Evolutionary conservation across 1,139 yeast species (phyloP), one percentile per base, ranked within the genome.

Genomic region (Geotrichum macrosporum): DNA sequence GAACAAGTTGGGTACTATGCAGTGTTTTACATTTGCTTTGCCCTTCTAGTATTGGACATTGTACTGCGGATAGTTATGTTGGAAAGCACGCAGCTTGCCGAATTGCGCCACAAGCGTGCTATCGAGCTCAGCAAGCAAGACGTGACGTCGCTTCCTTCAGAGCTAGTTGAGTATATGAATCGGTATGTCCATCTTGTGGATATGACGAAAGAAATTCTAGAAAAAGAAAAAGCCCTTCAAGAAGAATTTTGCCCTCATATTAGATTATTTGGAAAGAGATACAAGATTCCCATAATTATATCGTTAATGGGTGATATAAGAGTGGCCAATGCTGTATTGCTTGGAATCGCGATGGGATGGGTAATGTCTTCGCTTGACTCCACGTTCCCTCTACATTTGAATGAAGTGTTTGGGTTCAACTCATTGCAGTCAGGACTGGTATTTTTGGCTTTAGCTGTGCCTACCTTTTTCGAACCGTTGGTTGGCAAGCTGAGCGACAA

Each of bases 1-100:
- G 62, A 61, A n/a, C 48, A 47, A 13, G 60, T 58, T 1, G 71
- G 71, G 3, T 67, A 66, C 47, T 58, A 63, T 41, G 53, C 67
- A 2, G 68, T 66, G 6, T 66, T 60, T 46, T 61, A 57, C 36
- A 53, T 66, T 12, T 60, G 64, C 34, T 65, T 66, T 50, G 67
- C 58, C 1, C 41, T 65, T 12, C 52, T 66, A 5, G 59, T 52
- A 9, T 18, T 64, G 3, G 71, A 67, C 40, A 46, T 66, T n/a
- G 40, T 54, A 12, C 53, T 67, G 18, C 63, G 70, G 13, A 30
- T 66, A 9, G 47, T 66, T 35, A 64, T 67, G 67, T 51, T 65
- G 18, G 66, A 61, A 34, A 57, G 51, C 41, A 32, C 49, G 13
- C 50, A 52, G 27, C 19, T 50, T 8, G 9, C 8, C n/a, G 21